Conservation (phyloP, 495 filamentous ascomycete genomes). For the Hypoxylon rickii region DNA sequence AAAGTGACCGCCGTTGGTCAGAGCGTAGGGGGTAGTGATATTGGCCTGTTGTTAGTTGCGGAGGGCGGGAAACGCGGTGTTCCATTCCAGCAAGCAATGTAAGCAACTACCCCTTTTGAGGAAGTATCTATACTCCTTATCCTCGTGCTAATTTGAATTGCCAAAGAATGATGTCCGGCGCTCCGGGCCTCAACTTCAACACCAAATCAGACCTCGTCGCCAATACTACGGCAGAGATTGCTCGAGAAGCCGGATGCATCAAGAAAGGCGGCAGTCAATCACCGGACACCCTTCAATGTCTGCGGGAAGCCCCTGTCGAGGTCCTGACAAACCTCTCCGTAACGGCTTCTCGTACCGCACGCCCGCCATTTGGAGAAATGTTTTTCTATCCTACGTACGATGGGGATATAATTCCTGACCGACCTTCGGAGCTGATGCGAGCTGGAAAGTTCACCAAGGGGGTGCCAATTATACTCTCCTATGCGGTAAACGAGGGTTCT, state of each 20-base stretch:
- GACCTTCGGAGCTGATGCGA: slow-evolving; percentile 1
- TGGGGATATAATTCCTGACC: slow-evolving; percentile 7
- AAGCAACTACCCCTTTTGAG: too few relatives aligned
- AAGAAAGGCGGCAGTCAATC: slow-evolving; percentile 7
- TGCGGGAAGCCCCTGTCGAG: slow-evolving; percentile 2
- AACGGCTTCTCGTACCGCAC: slow-evolving; percentile 6
- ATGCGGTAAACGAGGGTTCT: slow-evolving; percentile 10
- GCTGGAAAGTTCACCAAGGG: slow-evolving; percentile 8
- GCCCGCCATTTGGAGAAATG: slow-evolving; percentile 11
- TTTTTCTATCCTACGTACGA: slow-evolving; percentile 18
- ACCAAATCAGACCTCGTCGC: slow-evolving; percentile 6
- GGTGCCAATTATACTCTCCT: slow-evolving; percentile 2
- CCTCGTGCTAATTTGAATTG: neutral
- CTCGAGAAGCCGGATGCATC: slow-evolving; percentile 3
- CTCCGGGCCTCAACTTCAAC: slow-evolving; percentile 2
- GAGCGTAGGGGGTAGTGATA: slow-evolving; percentile 10
- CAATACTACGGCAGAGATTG: slow-evolving; percentile 6
- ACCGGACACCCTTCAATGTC: slow-evolving; percentile 2
- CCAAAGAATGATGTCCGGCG: slow-evolving; percentile 7
- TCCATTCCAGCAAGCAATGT: slow-evolving; percentile 15
- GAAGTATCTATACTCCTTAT: neutral
- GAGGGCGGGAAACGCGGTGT: slow-evolving; percentile 1
- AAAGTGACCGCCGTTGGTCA: slow-evolving; percentile 11
- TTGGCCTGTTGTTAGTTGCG: neutral
- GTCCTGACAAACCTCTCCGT: slow-evolving; percentile 5